Percentiles rank a stretch among this genome's conserved stretches.
Conservation (phyloP, 2,329 filamentous ascomycete species). For the Fusarium secorum region DNA sequence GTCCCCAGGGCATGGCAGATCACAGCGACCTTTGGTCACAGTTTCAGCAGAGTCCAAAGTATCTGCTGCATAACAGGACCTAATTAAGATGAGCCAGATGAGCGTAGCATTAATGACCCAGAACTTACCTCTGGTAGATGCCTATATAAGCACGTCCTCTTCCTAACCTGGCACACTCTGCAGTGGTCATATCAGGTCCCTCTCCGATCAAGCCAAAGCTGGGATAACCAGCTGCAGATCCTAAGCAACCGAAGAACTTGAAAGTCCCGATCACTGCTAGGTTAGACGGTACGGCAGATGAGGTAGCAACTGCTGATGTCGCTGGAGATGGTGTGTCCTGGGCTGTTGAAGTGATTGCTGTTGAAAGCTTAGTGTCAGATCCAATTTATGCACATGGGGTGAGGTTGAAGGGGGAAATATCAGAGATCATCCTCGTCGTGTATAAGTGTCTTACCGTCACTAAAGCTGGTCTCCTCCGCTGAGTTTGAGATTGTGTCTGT, state of each 20-base stretch:
- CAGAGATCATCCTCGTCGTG: neutral
- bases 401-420: neutral
- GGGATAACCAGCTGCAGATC: neutral
- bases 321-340: neutral
- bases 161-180: neutral
- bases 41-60: neutral
- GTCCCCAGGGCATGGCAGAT: neutral
- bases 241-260: neutral
- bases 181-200: neutral
- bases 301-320: neutral
- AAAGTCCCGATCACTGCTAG: constrained; percentile 6
- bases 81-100: neutral
- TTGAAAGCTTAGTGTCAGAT: neutral
- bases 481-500: neutral
- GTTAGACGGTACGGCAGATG: neutral
- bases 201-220: neutral
- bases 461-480: neutral
- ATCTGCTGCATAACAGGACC: neutral
- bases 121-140: neutral
- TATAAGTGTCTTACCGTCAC: neutral
- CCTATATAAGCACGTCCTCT: neutral
- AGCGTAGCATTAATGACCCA: neutral
- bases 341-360: neutral
- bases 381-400: neutral
- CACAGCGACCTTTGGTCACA: neutral